These are phyloP conservation scores for Cystobasidium onofrii DNA, from an alignment of 768 basidiomycete species.

Conservation along the genomic window DNA sequence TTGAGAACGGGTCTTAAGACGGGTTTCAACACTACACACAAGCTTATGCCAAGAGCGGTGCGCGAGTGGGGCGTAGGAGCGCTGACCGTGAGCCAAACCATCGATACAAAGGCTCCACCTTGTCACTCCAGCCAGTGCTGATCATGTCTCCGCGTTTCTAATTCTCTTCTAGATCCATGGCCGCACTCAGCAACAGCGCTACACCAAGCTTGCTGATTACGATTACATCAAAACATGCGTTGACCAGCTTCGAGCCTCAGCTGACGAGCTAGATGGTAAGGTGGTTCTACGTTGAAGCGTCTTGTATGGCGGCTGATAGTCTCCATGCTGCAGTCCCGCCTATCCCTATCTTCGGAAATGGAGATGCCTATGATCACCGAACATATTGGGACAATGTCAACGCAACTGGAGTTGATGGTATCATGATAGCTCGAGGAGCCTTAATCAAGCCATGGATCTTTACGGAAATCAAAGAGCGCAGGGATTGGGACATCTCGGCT, in stretches of 20 bases:
- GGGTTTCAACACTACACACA: constrained; percentile 70
- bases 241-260: background rate
- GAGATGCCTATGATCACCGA: constrained; percentile 82
- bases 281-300: background rate
- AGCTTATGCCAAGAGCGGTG: constrained; percentile 70
- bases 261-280: constrained; percentile 46
- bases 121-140: too few relatives aligned
- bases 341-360: constrained; percentile 93
- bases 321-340: constrained; percentile 43
- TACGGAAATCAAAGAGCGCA: constrained; percentile 81
- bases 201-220: constrained; percentile 89
- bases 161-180: constrained; percentile 70
- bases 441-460: constrained; percentile 95
- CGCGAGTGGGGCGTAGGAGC: constrained; percentile 55
- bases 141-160: constrained; percentile 47
- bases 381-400: constrained; percentile 72
- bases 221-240: constrained; percentile 74
- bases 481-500: constrained; percentile 55
- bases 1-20: constrained; percentile 75
- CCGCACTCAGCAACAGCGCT: constrained; percentile 86
- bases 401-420: constrained; percentile 75
- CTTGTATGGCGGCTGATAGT: too few relatives aligned
- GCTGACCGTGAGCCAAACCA: constrained; percentile 50
- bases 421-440: constrained; percentile 92
- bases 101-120: too few relatives aligned